Evolutionary conservation across 306 rosid genomes (phyloP), one percentile per base, ranked within the genome.

Genomic region (Castanospermum australe): DNA sequence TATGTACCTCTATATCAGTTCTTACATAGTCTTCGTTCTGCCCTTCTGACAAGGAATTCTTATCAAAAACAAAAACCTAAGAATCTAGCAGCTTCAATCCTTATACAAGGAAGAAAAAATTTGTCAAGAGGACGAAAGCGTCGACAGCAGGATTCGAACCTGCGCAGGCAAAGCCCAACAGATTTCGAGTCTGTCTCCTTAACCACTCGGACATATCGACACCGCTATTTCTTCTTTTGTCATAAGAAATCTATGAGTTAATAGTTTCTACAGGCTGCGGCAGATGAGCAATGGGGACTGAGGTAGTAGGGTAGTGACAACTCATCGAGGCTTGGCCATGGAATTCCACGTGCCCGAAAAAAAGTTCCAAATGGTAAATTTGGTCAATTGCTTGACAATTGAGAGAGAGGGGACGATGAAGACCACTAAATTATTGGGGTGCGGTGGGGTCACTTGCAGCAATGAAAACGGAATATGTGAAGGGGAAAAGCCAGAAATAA

Each of bases 121-220:
- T n/a, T n/a, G n/a, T n/a, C n/a, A n/a, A n/a, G 10, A 52, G 2
- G 8, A 50, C 2, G 0, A 12, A 15, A 0, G 0, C 84, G 81
- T 74, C 77, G 78, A 79, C 78, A 74, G 70, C 81, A 84, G 84
- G 81, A 75, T 74, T 74, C 74, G 87, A 84, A 76, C 80, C 70
- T 32, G 73, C 71, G 79, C 67, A 75, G 72, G 64, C 82, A 71
- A 8, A 54, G 84, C 76, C 84, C 76, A 81, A 81, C 71, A 81
- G 81, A 81, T 74, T 81, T 81, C 84, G 80, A 81, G 80, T 81
- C 84, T 81, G 76, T 44, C 84, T 81, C 84, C 84, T 81, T 81
- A 81, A 81, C 84, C 84, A 66, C 80, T 74, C 80, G 80, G 80
- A 75, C 79, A 75, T 44, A 60, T 38, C 42, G 8, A 38, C 42